These are phyloP conservation scores for Parascedosporium putredinis DNA, from an alignment of 2,329 filamentous ascomycete genomes.

Conservation along the genomic window DNA sequence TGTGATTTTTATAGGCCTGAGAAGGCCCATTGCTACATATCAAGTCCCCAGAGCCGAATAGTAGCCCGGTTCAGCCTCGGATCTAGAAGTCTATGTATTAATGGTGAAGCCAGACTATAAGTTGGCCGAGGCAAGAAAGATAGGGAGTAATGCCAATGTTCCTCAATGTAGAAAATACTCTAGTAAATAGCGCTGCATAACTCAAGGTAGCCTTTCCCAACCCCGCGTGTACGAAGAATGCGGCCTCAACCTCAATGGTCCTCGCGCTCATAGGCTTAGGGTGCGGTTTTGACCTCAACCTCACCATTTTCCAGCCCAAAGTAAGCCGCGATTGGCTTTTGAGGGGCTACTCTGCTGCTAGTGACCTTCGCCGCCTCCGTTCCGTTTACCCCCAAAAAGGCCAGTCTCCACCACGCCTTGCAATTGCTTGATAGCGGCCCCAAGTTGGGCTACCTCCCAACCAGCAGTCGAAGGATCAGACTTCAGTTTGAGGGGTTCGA, in stretches of 20 bases:
- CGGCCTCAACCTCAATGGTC: neutral
- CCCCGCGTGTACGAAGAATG: too few relatives aligned
- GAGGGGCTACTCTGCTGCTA: slow-evolving; percentile 50
- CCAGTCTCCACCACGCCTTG: slow-evolving; percentile 81
- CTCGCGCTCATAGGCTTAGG: neutral
- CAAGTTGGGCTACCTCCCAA: slow-evolving; percentile 45
- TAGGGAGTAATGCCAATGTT: too few relatives aligned
- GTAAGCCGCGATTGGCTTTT: slow-evolving; percentile 89
- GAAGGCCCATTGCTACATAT: too few relatives aligned
- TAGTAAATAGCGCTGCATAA: too few relatives aligned
- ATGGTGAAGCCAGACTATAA: too few relatives aligned
- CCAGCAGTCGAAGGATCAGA: slow-evolving; percentile 37
- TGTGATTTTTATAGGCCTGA: slow-evolving; percentile 10
- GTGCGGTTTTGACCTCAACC: slow-evolving; percentile 37
- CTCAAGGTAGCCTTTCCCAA: too few relatives aligned
- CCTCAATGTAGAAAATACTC: too few relatives aligned
- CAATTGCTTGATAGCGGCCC: slow-evolving; percentile 64
- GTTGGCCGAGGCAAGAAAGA: too few relatives aligned
- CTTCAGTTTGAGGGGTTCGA: slow-evolving; percentile 59
- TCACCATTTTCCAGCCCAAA: slow-evolving; percentile 79
- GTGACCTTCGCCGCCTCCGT: slow-evolving; percentile 44
- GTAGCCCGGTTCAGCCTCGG: too few relatives aligned
- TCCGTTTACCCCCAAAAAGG: slow-evolving; percentile 80
- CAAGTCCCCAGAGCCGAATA: too few relatives aligned
- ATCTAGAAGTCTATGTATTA: too few relatives aligned